phyloP scores from a whole-genome alignment of 2,329 filamentous ascomycete genomes.

The Cordyceps tenuipes region DNA sequence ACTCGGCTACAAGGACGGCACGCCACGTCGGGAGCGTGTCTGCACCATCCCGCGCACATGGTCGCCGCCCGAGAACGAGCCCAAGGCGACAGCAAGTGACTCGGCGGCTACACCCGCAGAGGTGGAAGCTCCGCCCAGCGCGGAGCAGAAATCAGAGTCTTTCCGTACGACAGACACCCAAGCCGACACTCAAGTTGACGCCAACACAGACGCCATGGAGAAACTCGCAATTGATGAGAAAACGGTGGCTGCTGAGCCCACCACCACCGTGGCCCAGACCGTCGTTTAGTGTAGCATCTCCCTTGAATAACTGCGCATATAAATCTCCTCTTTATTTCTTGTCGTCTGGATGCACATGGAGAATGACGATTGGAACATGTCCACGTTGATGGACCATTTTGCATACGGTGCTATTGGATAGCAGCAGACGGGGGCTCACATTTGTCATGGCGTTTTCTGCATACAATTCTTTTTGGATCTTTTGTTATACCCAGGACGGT shows the following conservation, averaged over 20 bases:
- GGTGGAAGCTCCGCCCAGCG: neutral
- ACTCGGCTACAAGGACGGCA: constrained; percentile 39
- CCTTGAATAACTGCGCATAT: neutral
- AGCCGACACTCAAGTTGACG: constrained; percentile 15
- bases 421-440: neutral
- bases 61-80: constrained; percentile 18
- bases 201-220: constrained; percentile 22
- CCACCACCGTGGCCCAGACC: neutral
- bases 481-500: constrained; percentile 4
- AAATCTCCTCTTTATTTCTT: neutral
- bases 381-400: neutral
- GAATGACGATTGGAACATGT: neutral
- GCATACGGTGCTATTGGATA: neutral
- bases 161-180: constrained; percentile 20
- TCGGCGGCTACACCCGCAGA: neutral
- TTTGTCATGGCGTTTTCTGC: neutral
- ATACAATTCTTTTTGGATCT: neutral
- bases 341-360: neutral
- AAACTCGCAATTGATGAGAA: constrained; percentile 25
- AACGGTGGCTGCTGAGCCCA: constrained; percentile 3
- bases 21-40: constrained; percentile 37
- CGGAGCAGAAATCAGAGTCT: constrained; percentile 16
- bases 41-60: constrained; percentile 42
- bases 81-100: constrained; percentile 10
- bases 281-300: neutral